Evolutionary conservation across 768 basidiomycete species (phyloP).

Genomic region (Hirschioporus abietinus): DNA sequence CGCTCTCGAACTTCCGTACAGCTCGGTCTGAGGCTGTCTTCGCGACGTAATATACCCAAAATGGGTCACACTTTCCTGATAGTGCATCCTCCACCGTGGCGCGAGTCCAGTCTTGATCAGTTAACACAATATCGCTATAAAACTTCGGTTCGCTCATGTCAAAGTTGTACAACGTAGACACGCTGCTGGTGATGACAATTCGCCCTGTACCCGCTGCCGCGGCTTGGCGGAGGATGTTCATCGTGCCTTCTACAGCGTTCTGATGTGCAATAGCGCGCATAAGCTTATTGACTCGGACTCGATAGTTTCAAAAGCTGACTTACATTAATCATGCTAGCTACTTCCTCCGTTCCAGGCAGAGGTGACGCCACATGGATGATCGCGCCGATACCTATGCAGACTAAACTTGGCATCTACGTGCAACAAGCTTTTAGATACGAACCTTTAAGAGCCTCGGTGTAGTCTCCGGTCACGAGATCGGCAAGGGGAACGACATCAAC

Average conservation of each 20-base stretch:
- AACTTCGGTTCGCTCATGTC: background rate
- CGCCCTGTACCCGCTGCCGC: background rate
- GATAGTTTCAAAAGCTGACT: background rate
- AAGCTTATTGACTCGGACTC: background rate
- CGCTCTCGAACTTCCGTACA: background rate
- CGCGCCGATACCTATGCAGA: background rate
- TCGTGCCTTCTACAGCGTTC: background rate
- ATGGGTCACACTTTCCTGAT: background rate
- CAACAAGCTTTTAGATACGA: background rate
- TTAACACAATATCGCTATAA: background rate
- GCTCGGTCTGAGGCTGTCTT: background rate
- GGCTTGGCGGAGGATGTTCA: background rate
- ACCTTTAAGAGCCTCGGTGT: conserved; percentile 1
- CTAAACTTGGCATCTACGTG: background rate
- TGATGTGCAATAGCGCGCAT: background rate
- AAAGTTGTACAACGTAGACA: background rate
- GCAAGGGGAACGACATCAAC: background rate
- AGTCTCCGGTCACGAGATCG: background rate
- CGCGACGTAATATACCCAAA: background rate
- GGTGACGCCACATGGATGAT: background rate
- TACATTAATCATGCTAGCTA: background rate
- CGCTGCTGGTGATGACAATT: conserved; percentile 1
- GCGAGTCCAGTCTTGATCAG: background rate
- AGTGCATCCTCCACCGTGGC: background rate
- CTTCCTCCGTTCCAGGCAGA: background rate